These are phyloP conservation scores for Cochlearia excelsa DNA, from an alignment of 345 rosid genomes.

Conservation along the genomic window DNA sequence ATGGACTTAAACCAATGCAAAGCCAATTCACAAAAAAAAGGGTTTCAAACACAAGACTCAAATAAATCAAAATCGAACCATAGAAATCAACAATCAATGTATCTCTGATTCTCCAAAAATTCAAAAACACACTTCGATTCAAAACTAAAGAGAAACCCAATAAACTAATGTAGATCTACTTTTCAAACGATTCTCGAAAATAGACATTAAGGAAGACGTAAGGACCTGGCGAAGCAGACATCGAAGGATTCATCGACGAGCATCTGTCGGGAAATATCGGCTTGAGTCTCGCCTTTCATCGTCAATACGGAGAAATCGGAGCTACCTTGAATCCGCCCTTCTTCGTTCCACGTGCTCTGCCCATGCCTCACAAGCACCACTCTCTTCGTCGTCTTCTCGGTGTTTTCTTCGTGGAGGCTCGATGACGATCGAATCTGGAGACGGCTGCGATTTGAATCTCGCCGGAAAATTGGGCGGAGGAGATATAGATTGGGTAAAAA, in stretches of 20 bases:
- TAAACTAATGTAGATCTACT: no score
- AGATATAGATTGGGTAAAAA: slow-evolving; percentile 30
- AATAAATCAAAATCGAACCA: no score
- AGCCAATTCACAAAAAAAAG: not conserved
- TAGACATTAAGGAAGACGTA: not conserved
- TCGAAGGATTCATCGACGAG: slow-evolving; percentile 73
- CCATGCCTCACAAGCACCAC: slow-evolving; percentile 94
- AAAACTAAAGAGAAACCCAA: no score
- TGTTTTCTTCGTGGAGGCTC: slow-evolving; percentile 32
- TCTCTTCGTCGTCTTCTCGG: slow-evolving; percentile 55
- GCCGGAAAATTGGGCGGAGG: slow-evolving; percentile 25
- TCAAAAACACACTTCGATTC: no score
- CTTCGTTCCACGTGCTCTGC: slow-evolving; percentile 95
- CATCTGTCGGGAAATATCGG: slow-evolving; percentile 88
- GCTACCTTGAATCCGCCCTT: slow-evolving; percentile 95
- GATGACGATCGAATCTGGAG: slow-evolving; percentile 41
- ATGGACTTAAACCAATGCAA: slow-evolving; percentile 48
- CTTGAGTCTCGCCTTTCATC: slow-evolving; percentile 83
- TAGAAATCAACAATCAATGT: no score
- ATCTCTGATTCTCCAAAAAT: no score
- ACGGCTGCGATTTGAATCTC: slow-evolving; percentile 15
- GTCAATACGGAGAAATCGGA: slow-evolving; percentile 82
- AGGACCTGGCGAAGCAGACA: slow-evolving; percentile 76
- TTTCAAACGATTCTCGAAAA: not conserved
- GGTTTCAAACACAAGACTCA: not conserved